Evolutionary conservation across 2,329 filamentous ascomycete genomes (phyloP).

Genomic region (Colletotrichum sublineola): DNA sequence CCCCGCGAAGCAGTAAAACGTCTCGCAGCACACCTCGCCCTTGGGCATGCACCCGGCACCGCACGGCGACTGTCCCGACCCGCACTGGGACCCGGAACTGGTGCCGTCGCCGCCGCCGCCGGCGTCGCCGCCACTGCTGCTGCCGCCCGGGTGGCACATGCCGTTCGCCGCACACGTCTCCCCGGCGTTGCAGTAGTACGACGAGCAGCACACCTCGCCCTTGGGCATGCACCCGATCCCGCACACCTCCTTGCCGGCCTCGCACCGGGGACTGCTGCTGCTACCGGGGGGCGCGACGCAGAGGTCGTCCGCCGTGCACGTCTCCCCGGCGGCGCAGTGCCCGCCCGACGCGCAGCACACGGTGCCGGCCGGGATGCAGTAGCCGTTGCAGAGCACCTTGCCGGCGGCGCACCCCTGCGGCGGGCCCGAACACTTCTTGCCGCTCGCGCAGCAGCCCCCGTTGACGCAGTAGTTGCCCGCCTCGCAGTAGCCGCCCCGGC

Average conservation of each 20-base stretch:
- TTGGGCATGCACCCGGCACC: conserved; percentile 48
- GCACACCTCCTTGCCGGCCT: conserved; percentile 43
- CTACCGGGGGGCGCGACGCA: conserved; percentile 41
- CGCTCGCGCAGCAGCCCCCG: conserved; percentile 52
- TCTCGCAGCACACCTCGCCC: conserved; percentile 47
- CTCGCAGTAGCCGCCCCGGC: conserved; percentile 50
- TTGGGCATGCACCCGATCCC: conserved; percentile 47
- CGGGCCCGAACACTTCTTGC: conserved; percentile 50
- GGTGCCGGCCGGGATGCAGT: conserved; percentile 50
- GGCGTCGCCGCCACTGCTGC: conserved; percentile 11
- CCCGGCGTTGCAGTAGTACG: conserved; percentile 43
- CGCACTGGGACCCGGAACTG: not conserved
- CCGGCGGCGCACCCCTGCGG: conserved; percentile 46
- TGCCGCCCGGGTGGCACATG: conserved; percentile 17
- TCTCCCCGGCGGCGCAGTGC: conserved; percentile 51
- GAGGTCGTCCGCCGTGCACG: conserved; percentile 45
- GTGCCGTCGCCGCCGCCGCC: conserved; percentile 19
- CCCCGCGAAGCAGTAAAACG: conserved; percentile 43
- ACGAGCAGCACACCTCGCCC: conserved; percentile 47
- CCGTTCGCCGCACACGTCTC: conserved; percentile 33
- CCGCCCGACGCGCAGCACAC: conserved; percentile 49
- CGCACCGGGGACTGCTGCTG: conserved; percentile 43
- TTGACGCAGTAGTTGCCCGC: conserved; percentile 48
- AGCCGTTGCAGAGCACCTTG: conserved; percentile 46
- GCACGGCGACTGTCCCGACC: conserved; percentile 42